Base-by-base conservation (phyloP, 2,329 filamentous ascomycete species). In the Nothophoma quercina region DNA sequence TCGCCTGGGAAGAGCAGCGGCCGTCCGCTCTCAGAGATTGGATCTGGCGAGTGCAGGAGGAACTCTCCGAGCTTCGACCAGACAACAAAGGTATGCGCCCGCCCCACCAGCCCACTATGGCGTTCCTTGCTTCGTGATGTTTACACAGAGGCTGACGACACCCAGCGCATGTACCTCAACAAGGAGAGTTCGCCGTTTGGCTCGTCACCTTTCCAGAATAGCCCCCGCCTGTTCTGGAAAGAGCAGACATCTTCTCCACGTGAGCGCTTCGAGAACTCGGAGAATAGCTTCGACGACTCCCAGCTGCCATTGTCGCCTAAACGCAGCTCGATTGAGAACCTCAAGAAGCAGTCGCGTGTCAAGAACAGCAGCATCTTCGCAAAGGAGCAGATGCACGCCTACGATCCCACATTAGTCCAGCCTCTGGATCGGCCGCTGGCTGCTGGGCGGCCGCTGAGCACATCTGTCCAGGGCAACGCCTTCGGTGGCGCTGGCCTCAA, bases 311-410 rank as follows among this genome's bases (percentile, higher is more conserved):
- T 88, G 7, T 88, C 88, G 36, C 87, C 90, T 18, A 88, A 86
- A 51, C 89, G 93, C 70, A 90, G 91, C 36, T 98, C 93, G 15
- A 93, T 99, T 63, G 95, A 99, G 82, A 93, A 93, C 69, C 83
- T 99, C 54, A 96, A 97, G 78, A 91, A 88, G 73, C 93, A 92
- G 25, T 96, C 93, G 48, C 89, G 95, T 55, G 95, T 99, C 68
- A 96, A 93, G 83, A 98, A 96, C 79, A 97, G 93, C 83, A 96
- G 88, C 78, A 97, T 98, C 82, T 91, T 96, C 72, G 92, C 91
- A 33, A 88, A 93, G 48, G 93, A 97, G 77, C 89, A 92, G 71
- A 93, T 93, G 77, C 86, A 92, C 73, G 90, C 96, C 79, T 97
- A 97, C 80, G 91, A 97, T 74, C 91, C 93, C 22, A 84, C 88